Percentiles rank a stretch among this genome's conserved stretches.
These are phyloP conservation scores for Ophiosphaerella korrae DNA, from an alignment of 2,329 filamentous ascomycete species.

Conservation along the genomic window DNA sequence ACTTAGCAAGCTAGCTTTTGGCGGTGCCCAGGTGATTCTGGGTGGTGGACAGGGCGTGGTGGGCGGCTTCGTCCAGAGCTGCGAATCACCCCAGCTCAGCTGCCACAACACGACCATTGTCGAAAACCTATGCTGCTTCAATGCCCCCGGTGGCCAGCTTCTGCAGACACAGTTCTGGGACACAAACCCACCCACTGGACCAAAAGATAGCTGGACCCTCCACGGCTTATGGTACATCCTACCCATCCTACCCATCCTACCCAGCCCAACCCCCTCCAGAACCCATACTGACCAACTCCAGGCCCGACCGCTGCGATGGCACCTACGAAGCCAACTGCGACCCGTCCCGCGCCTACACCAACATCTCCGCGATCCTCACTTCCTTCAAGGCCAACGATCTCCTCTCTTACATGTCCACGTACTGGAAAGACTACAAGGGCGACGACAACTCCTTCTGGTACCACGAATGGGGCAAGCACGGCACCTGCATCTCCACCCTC, in stretches of 20 bases:
- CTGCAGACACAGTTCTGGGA: slow-evolving; percentile 83
- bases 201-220: slow-evolving; percentile 73
- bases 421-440: slow-evolving; percentile 73
- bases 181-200: slow-evolving; percentile 66
- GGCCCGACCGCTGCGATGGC: slow-evolving; percentile 67
- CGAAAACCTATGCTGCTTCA: slow-evolving; percentile 75
- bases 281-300: slow-evolving; percentile 11
- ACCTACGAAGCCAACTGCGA: slow-evolving; percentile 72
- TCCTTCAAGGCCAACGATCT: slow-evolving; percentile 60
- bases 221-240: slow-evolving; percentile 68
- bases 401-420: slow-evolving; percentile 69
- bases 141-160: slow-evolving; percentile 71
- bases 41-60: slow-evolving; percentile 35
- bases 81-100: slow-evolving; percentile 57
- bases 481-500: slow-evolving; percentile 74
- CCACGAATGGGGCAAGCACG: slow-evolving; percentile 75
- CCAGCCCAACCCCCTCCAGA: too few relatives aligned
- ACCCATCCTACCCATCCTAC: too few relatives aligned
- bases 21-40: slow-evolving; percentile 41
- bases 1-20: slow-evolving; percentile 44
- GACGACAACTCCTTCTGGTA: slow-evolving; percentile 70
- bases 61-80: slow-evolving; percentile 30
- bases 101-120: slow-evolving; percentile 67
- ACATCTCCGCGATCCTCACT: slow-evolving; percentile 67
- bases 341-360: slow-evolving; percentile 63